Conservation (phyloP, 306 rosid species). For the Mimosa pudica region DNA sequence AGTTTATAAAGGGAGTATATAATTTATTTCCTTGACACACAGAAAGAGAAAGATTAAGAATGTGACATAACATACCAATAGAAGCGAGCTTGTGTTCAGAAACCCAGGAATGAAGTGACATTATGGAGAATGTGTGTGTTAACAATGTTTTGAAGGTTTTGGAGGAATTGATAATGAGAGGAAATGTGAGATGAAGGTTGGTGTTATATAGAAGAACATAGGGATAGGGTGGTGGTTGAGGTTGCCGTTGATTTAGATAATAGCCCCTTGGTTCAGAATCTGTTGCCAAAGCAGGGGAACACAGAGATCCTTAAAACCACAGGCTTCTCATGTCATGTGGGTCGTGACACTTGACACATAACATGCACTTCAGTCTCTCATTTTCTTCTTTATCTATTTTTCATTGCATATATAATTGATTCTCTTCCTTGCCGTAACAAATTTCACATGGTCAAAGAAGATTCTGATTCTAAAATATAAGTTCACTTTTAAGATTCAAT, state of each 20-base stretch:
- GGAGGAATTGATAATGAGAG: background rate
- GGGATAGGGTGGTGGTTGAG: background rate
- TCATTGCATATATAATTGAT: background rate
- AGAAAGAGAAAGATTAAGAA: background rate
- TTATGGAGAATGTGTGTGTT: background rate
- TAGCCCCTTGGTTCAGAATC: constrained; percentile 53
- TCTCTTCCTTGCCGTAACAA: background rate
- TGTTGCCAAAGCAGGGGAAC: constrained; percentile 31
- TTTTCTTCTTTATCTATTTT: background rate
- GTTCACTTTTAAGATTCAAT: too few relatives aligned
- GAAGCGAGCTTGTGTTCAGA: constrained; percentile 74
- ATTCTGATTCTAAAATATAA: too few relatives aligned
- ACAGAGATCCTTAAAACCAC: constrained; percentile 46
- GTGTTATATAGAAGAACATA: background rate
- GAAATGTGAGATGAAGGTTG: background rate
- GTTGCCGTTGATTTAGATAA: constrained; percentile 2
- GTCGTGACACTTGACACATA: background rate
- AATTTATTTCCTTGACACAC: background rate
- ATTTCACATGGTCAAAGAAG: background rate
- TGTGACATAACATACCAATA: constrained; percentile 48
- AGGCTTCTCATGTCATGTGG: constrained; percentile 28
- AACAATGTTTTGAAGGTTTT: background rate
- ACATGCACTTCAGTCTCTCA: too few relatives aligned
- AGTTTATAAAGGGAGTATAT: too few relatives aligned
- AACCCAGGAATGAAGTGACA: constrained; percentile 74